Percentiles rank a stretch among this genome's conserved stretches.
Evolutionary conservation across 352 stramenopile genomes (phyloP).

Genomic region (Phytophthora rubi): DNA sequence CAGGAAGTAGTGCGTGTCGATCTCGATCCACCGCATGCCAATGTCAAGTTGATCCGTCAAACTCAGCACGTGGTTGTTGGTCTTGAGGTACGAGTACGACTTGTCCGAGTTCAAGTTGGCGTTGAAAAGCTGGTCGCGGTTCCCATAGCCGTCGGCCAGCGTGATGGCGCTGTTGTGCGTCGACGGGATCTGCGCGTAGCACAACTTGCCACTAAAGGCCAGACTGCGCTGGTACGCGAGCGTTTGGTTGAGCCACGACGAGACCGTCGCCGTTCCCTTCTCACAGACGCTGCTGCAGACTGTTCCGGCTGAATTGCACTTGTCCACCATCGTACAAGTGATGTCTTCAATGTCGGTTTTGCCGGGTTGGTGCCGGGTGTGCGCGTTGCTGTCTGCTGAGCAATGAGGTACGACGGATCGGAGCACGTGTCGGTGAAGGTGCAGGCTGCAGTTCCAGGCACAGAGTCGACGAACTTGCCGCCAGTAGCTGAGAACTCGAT

Average conservation of each 20-base stretch:
- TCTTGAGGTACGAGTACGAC: slow-evolving; percentile 63
- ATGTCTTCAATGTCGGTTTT: slow-evolving; percentile 46
- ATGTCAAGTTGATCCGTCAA: slow-evolving; percentile 64
- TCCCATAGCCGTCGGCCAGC: slow-evolving; percentile 58
- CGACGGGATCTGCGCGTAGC: slow-evolving; percentile 50
- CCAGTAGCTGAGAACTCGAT: slow-evolving; percentile 42
- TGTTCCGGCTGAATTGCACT: slow-evolving; percentile 44
- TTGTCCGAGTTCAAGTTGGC: slow-evolving; percentile 47
- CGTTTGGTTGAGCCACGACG: slow-evolving; percentile 49
- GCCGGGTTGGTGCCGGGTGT: slow-evolving; percentile 45
- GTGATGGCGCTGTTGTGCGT: slow-evolving; percentile 75
- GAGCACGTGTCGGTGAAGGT: slow-evolving; percentile 47
- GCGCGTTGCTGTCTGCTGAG: slow-evolving; percentile 33
- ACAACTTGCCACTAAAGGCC: slow-evolving; percentile 46
- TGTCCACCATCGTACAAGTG: slow-evolving; percentile 41
- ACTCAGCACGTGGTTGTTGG: slow-evolving; percentile 71
- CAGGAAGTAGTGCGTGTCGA: slow-evolving; percentile 74
- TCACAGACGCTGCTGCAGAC: slow-evolving; percentile 58
- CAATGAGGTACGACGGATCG: slow-evolving; percentile 40
- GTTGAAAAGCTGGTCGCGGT: slow-evolving; percentile 69
- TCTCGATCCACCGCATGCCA: slow-evolving; percentile 64
- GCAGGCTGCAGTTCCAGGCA: slow-evolving; percentile 41
- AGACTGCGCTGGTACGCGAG: slow-evolving; percentile 57
- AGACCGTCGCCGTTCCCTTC: slow-evolving; percentile 40
- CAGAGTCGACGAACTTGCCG: slow-evolving; percentile 47